A percentile compares a stretch with the other conserved stretches of the same genome.
Evolutionary conservation across 345 rosid species (phyloP).

Genomic region (Lumnitzera littorea): DNA sequence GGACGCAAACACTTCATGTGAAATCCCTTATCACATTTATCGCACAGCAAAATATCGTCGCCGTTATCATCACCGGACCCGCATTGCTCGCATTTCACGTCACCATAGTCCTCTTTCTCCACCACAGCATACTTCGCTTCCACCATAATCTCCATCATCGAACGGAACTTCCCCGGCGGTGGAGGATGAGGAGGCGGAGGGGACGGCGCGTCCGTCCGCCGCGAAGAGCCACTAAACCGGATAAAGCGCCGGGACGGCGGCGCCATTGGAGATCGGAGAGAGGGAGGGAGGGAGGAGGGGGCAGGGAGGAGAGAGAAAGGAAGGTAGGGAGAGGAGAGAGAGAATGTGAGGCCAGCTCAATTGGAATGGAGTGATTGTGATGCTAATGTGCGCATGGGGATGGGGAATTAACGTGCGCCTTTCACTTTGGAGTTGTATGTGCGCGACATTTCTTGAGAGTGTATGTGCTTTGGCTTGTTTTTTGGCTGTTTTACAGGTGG

Average conservation of each 20-base stretch:
- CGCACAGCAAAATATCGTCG: conserved; percentile 77
- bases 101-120: conserved; percentile 35
- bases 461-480: too few relatives aligned
- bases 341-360: too few relatives aligned
- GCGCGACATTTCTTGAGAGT: too few relatives aligned
- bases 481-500: too few relatives aligned
- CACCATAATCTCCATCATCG: conserved; percentile 48
- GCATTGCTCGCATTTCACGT: conserved; percentile 63
- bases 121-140: conserved; percentile 35
- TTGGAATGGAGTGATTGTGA: too few relatives aligned
- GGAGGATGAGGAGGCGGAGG: conserved; percentile 36
- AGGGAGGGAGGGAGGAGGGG: conserved; percentile 8
- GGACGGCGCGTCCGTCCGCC: conserved; percentile 40
- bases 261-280: conserved; percentile 24
- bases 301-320: too few relatives aligned
- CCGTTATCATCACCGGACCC: conserved; percentile 45
- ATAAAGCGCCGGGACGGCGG: conserved; percentile 8
- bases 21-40: conserved; percentile 80
- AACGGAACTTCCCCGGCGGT: conserved; percentile 45
- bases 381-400: too few relatives aligned
- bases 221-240: conserved; percentile 29
- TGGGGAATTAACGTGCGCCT: too few relatives aligned
- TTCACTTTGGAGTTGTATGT: too few relatives aligned
- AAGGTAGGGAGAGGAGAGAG: too few relatives aligned
- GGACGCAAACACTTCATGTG: conserved; percentile 89